These are phyloP conservation scores for Halenospora varia DNA, from an alignment of 495 filamentous ascomycete species.

Conservation along the genomic window DNA sequence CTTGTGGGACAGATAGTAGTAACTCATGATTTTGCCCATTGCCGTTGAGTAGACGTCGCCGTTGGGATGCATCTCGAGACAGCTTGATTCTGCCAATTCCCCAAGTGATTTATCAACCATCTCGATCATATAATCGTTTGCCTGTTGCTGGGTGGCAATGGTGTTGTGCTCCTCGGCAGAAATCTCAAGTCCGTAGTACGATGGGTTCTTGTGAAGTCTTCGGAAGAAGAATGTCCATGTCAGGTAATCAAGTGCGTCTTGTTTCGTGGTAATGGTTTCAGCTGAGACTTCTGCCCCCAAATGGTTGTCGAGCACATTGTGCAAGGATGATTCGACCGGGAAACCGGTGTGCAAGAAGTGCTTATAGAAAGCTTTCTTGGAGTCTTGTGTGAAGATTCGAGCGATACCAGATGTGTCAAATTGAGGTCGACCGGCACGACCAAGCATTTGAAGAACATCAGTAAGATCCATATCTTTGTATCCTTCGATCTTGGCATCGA, in stretches of 20 bases:
- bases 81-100: conserved; percentile 78
- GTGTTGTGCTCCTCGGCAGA: conserved; percentile 90
- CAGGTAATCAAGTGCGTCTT: conserved; percentile 95
- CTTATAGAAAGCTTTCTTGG: conserved; percentile 99
- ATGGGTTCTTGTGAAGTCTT: conserved; percentile 94
- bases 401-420: conserved; percentile 96
- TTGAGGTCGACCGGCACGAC: conserved; percentile 90
- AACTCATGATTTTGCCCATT: conserved; percentile 96
- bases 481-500: conserved; percentile 95
- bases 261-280: conserved; percentile 86
- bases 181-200: conserved; percentile 95
- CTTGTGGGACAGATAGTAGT: conserved; percentile 97
- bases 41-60: conserved; percentile 86
- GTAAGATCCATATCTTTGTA: conserved; percentile 99
- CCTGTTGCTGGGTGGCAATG: conserved; percentile 74
- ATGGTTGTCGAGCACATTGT: conserved; percentile 97
- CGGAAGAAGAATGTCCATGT: conserved; percentile 99
- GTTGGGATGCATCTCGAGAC: conserved; percentile 75
- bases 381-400: conserved; percentile 92
- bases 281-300: conserved; percentile 92
- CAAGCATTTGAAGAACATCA: conserved; percentile 97
- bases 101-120: conserved; percentile 81
- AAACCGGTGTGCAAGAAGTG: conserved; percentile 98
- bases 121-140: conserved; percentile 88
- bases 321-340: conserved; percentile 91